phyloP scores from a whole-genome alignment of 108 stramenopile genomes.

The Seminavis robusta region DNA sequence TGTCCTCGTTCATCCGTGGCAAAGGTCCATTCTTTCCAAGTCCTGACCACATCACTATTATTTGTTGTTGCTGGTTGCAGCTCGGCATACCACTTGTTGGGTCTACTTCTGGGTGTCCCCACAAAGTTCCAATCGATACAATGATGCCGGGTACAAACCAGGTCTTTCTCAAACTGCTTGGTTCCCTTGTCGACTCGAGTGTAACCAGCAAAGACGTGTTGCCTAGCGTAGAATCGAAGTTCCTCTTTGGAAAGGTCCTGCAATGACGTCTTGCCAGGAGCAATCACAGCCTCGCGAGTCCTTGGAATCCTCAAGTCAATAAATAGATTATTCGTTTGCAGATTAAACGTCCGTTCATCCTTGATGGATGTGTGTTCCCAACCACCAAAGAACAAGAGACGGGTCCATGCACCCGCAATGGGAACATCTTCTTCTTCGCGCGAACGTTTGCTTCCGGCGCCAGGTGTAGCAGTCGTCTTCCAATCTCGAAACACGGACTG shows the following conservation, averaged over 20 bases:
- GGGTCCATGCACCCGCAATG: constrained; percentile 78
- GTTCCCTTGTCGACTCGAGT: constrained; percentile 23
- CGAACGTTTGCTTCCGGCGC: not conserved
- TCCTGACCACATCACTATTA: no score
- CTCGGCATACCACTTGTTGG: constrained; percentile 86
- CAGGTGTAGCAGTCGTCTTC: not conserved
- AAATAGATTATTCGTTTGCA: constrained; percentile 83
- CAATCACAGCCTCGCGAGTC: constrained; percentile 21
- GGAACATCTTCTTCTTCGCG: constrained; percentile 1
- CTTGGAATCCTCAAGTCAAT: constrained; percentile 84
- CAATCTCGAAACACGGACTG: constrained; percentile 35
- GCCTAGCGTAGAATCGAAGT: constrained; percentile 74
- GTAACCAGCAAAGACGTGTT: constrained; percentile 88
- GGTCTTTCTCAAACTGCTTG: not conserved
- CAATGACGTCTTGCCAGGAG: constrained; percentile 14
- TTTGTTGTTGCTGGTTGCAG: not conserved
- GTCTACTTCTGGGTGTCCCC: constrained; percentile 57
- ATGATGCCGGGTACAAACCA: constrained; percentile 78
- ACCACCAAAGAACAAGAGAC: constrained; percentile 78
- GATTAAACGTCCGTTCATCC: constrained; percentile 75
- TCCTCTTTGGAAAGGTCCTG: constrained; percentile 44
- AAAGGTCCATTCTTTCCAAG: constrained; percentile 84
- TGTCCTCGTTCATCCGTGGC: constrained; percentile 74
- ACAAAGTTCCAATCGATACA: constrained; percentile 91
- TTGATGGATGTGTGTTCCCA: constrained; percentile 79